Evolutionary conservation across 805 yeast genomes (phyloP).

Genomic region (Barnettozyma pratensis): DNA sequence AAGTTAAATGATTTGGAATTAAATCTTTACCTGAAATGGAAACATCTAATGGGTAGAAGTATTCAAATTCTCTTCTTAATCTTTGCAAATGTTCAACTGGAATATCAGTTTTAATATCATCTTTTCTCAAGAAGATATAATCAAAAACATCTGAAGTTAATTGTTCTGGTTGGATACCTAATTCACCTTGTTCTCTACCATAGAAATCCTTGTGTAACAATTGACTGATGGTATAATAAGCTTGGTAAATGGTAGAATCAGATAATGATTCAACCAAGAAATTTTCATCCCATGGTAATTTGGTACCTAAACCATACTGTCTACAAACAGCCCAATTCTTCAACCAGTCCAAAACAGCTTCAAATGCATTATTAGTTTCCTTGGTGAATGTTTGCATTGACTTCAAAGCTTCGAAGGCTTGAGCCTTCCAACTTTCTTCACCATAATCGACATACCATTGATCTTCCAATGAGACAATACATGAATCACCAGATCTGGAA

Average conservation of each 20-base stretch:
- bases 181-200: slow-evolving; percentile 70
- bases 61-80: slow-evolving; percentile 91
- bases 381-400: slow-evolving; percentile 72
- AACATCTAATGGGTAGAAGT: slow-evolving; percentile 91
- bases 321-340: slow-evolving; percentile 98
- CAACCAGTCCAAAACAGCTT: slow-evolving; percentile 92
- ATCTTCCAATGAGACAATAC: slow-evolving; percentile 95
- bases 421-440: slow-evolving; percentile 82
- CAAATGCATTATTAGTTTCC: slow-evolving; percentile 88
- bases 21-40: slow-evolving; percentile 95
- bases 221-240: slow-evolving; percentile 88
- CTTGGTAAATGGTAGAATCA: slow-evolving; percentile 93
- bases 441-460: slow-evolving; percentile 99
- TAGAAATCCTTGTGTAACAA: slow-evolving; percentile 81
- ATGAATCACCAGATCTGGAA: slow-evolving; percentile 94
- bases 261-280: slow-evolving; percentile 91
- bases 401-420: slow-evolving; percentile 73
- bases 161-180: slow-evolving; percentile 72
- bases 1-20: slow-evolving; percentile 95
- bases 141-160: slow-evolving; percentile 94
- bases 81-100: slow-evolving; percentile 60
- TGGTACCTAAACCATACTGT: slow-evolving; percentile 93
- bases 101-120: slow-evolving; percentile 50
- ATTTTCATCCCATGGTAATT: slow-evolving; percentile 93
- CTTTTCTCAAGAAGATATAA: slow-evolving; percentile 74